Evolutionary conservation across 805 yeast species (phyloP).

Genomic region (Hanseniaspora vineae): DNA sequence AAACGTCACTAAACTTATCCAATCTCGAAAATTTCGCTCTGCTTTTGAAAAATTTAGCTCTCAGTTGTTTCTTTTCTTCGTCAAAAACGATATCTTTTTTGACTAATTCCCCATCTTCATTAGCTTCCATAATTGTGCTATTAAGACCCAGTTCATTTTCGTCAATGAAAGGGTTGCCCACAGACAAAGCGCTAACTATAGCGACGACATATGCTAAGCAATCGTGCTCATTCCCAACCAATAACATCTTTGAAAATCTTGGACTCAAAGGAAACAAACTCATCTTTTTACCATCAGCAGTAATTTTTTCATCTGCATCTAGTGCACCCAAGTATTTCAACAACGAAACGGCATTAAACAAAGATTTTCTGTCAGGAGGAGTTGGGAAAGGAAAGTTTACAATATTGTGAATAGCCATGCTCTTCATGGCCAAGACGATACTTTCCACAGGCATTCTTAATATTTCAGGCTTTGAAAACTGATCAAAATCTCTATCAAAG

Average conservation of each 20-base stretch:
- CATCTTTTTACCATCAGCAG: conserved; percentile 77
- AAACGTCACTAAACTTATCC: conserved; percentile 64
- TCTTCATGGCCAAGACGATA: conserved; percentile 88
- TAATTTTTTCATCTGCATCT: conserved; percentile 37
- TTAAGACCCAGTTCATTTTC: conserved; percentile 62
- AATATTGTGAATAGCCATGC: conserved; percentile 90
- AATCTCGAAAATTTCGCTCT: conserved; percentile 49
- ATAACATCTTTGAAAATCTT: conserved; percentile 77
- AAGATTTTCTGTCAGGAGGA: conserved; percentile 56
- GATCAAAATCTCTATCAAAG: conserved; percentile 70
- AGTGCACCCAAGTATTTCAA: conserved; percentile 72
- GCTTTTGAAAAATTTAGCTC: conserved; percentile 44
- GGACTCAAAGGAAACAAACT: conserved; percentile 89
- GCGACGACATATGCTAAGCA: conserved; percentile 87
- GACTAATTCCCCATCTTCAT: conserved; percentile 21
- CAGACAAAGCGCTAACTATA: conserved; percentile 81
- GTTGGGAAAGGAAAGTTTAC: conserved; percentile 94
- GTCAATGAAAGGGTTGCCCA: conserved; percentile 78
- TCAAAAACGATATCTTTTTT: conserved; percentile 14
- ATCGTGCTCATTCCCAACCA: conserved; percentile 74
- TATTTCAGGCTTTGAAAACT: conserved; percentile 82
- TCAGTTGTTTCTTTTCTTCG: conserved; percentile 28
- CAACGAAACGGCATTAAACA: conserved; percentile 53
- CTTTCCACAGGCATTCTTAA: conserved; percentile 93
- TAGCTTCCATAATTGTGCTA: conserved; percentile 10